Evolutionary conservation across 495 filamentous ascomycete genomes (phyloP).

Genomic region (Aspergillus conjunctus): DNA sequence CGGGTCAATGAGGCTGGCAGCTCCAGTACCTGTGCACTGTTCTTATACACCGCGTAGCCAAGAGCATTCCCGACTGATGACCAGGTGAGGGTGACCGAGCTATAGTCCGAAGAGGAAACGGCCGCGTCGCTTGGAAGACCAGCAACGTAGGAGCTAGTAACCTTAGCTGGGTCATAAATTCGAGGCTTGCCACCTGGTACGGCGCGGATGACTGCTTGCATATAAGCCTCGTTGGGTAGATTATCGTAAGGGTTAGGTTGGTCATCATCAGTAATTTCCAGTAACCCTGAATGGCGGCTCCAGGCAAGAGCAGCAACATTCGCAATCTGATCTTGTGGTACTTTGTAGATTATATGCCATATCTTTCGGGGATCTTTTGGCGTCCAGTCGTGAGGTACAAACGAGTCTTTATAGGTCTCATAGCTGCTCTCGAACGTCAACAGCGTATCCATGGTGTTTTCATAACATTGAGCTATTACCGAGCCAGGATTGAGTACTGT

Average conservation of each 20-base stretch:
- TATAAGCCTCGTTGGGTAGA: conserved; percentile 20
- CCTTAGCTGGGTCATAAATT: neutral
- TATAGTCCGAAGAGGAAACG: conserved; percentile 19
- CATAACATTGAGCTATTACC: conserved; percentile 20
- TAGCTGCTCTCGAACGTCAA: conserved; percentile 21
- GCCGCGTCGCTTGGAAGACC: conserved; percentile 8
- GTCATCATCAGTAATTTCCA: conserved; percentile 21
- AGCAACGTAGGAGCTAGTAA: conserved; percentile 5
- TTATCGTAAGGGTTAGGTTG: conserved; percentile 23
- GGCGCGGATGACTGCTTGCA: conserved; percentile 19
- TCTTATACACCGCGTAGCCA: conserved; percentile 19
- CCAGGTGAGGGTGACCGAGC: conserved; percentile 19
- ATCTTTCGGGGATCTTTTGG: conserved; percentile 24
- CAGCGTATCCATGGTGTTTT: conserved; percentile 24
- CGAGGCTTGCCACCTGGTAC: conserved; percentile 15
- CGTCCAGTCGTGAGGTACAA: conserved; percentile 24
- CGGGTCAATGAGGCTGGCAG: conserved; percentile 20
- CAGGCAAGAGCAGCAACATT: conserved; percentile 11
- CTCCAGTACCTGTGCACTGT: conserved; percentile 6
- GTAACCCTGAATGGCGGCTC: conserved; percentile 10
- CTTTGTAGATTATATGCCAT: conserved; percentile 25
- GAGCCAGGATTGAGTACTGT: conserved; percentile 23
- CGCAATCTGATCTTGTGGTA: conserved; percentile 1
- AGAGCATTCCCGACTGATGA: conserved; percentile 18
- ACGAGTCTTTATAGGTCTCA: conserved; percentile 16